phyloP scores from a whole-genome alignment of 2,329 filamentous ascomycete species.

The Paraphoma sp. region DNA sequence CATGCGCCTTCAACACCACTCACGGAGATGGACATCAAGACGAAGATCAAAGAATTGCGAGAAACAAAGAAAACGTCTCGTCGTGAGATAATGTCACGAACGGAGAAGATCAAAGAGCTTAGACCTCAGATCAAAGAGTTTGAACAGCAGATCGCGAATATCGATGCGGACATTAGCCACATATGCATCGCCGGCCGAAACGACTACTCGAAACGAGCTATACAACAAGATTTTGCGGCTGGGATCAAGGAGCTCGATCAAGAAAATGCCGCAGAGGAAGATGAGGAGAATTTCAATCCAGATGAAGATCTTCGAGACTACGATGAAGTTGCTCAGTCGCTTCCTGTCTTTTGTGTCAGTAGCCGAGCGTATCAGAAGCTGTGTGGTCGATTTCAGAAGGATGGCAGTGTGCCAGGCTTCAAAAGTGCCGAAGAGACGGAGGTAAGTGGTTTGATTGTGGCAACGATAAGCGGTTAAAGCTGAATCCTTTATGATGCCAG shows the following conservation, averaged over 20 bases:
- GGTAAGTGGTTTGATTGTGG: too few species aligned
- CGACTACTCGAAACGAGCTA: slow-evolving; percentile 60
- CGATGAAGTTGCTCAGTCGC: slow-evolving; percentile 58
- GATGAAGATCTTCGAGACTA: slow-evolving; percentile 65
- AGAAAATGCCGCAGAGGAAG: slow-evolving; percentile 60
- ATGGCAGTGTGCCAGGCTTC: slow-evolving; percentile 62
- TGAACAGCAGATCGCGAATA: slow-evolving; percentile 34
- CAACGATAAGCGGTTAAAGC: too few species aligned
- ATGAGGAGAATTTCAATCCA: slow-evolving; percentile 63
- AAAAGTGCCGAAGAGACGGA: slow-evolving; percentile 61
- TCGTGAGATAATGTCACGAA: slow-evolving; percentile 32
- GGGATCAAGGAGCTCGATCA: slow-evolving; percentile 68
- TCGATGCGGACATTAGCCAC: slow-evolving; percentile 45
- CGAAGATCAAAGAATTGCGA: slow-evolving; percentile 54
- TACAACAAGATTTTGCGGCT: slow-evolving; percentile 65
- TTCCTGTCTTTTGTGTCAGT: slow-evolving; percentile 71
- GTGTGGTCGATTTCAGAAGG: slow-evolving; percentile 60
- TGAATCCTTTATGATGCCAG: too few species aligned
- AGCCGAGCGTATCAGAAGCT: slow-evolving; percentile 69
- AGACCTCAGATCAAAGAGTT: slow-evolving; percentile 34
- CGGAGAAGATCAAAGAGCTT: slow-evolving; percentile 40
- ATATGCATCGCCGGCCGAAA: slow-evolving; percentile 64
- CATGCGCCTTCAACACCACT: slow-evolving; percentile 44
- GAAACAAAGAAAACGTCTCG: slow-evolving; percentile 52
- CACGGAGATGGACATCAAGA: slow-evolving; percentile 48